phyloP scores from a whole-genome alignment of 148 eudicot genomes.

The Arctostaphylos glauca region DNA sequence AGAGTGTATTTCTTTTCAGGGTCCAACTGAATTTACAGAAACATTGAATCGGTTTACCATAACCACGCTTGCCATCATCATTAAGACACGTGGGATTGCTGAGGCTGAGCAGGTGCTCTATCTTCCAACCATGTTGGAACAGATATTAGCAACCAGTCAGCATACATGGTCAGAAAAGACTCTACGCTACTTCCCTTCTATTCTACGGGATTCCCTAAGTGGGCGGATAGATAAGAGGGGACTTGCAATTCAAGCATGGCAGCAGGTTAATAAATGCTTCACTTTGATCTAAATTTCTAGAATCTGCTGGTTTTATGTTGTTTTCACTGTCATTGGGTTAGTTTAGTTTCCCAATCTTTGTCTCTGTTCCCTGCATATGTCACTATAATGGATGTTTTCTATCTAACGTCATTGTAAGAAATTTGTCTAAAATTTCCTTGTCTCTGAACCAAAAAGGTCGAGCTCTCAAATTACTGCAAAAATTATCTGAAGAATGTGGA shows the following conservation, averaged over 20 bases:
- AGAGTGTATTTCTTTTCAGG: slow-evolving; percentile 46
- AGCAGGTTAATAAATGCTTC: slow-evolving; percentile 56
- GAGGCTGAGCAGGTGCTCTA: slow-evolving; percentile 87
- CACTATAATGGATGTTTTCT: background rate
- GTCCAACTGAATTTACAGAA: slow-evolving; percentile 93
- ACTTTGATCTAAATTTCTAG: background rate
- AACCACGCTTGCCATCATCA: slow-evolving; percentile 77
- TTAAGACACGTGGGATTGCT: slow-evolving; percentile 94
- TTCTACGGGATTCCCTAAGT: slow-evolving; percentile 67
- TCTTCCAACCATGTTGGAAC: slow-evolving; percentile 89
- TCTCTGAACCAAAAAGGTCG: background rate
- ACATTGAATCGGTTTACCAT: slow-evolving; percentile 81
- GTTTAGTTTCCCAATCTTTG: background rate
- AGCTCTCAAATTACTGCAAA: background rate
- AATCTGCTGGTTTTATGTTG: background rate
- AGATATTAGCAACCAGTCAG: slow-evolving; percentile 83
- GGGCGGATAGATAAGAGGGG: slow-evolving; percentile 83
- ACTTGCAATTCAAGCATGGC: slow-evolving; percentile 85
- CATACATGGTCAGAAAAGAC: slow-evolving; percentile 98
- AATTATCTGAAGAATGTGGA: slow-evolving; percentile 1
- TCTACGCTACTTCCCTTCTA: slow-evolving; percentile 75
- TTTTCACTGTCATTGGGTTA: background rate
- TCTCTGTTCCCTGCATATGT: background rate
- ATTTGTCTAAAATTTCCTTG: background rate
- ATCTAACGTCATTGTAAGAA: no score